Base-by-base conservation (phyloP, 768 basidiomycete species). In the Tephrocybe sp. region DNA sequence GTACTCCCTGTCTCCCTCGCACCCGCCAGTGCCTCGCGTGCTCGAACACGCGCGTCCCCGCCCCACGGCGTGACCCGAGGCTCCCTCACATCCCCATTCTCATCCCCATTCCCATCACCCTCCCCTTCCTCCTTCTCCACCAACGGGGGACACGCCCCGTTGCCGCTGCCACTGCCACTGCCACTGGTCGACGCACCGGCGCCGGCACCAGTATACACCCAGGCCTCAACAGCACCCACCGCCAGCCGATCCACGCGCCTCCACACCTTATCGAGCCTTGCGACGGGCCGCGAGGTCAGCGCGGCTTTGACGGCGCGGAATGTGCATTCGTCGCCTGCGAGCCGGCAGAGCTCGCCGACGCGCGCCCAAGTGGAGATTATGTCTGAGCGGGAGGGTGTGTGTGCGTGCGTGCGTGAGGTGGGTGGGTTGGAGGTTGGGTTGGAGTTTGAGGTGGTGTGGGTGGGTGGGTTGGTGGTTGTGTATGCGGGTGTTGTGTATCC, bases 221-320 rank as follows among this genome's bases (percentile, higher is more conserved):
- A 91, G 3, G 75, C 72, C 55, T 89, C 86, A 23, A 89, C 76
- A 2, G 74, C 76, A 7, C 75, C 71, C 40, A 83, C 58, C 14
- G 80, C 80, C 17, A 74, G 71, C 0, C 78, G 63, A 51, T 89
- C 85, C 0, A 88, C 86, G 16, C 89, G 74, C 59, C 80, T 83
- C 91, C 91, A 93, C 5, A 76, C 87, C 64, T 89, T 90, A 44
- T 84, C 86, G 43, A 92, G 65, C 33, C 91, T 71, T 8, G 89
- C 87, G 17, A 93, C 75, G 14, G 91, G 85, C 22, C 83, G 72
- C 13, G 85, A 84, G 54, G 85, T 88, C 13, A 92, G 63, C 6
- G 85, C 91, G 11, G 76, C 72, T n/a, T 66, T 67, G 45, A 92
- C 85, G 1, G 89, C 89, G 36, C 72, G 77, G 87, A 87, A 93